Evolutionary conservation across 805 yeast genomes (phyloP), one percentile per base, ranked within the genome.

Genomic region (Suhomyces kilbournensis): DNA sequence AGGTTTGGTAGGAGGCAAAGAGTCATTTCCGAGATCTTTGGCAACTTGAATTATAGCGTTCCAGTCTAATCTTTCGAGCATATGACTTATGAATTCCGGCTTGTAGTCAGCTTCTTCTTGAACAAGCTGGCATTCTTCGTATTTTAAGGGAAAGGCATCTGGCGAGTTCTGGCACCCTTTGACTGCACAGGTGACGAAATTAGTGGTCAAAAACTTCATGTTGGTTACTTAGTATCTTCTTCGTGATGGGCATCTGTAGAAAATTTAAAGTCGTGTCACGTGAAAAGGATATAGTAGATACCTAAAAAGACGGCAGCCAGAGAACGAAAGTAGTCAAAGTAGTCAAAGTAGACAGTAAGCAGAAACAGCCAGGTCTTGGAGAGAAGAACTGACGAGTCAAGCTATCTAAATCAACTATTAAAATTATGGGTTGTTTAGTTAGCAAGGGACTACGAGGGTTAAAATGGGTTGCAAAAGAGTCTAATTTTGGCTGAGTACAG

Each of bases 171-270:
- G 90, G 65, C 99, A 94, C 1, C 84, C 62, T 63, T 86, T 85
- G 55, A 90, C 88, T 0, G 98, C 91, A 71, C 99, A 94, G 67
- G 87, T 90, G 56, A 94, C 96, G 70, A 94, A 94, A 70, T 94
- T 94, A 10, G 97, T 89, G n/a, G 99, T 93, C 25, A 94, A 75
- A 63, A 93, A 84, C 73, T 94, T 93, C 99, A 93, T 93, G n/a
- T 26, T 25, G 44, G 42, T 22, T 35, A 9, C 42, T 23, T 15
- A 30, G n/a, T 15, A 32, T 22, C 40, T 46, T 14, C 28, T 14
- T 19, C 12, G 43, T 22, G 44, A 51, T 51, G 50, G 46, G 25
- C 26, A 38, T 38, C 23, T 28, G 25, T 19, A 39, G 32, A 47
- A 47, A 23, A 23, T n/a, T 46, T 38, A 7, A 35, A 12, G 10